These are phyloP conservation scores for Pythium vanterpoolii DNA, from an alignment of 352 stramenopile genomes.

Conservation along the genomic window DNA sequence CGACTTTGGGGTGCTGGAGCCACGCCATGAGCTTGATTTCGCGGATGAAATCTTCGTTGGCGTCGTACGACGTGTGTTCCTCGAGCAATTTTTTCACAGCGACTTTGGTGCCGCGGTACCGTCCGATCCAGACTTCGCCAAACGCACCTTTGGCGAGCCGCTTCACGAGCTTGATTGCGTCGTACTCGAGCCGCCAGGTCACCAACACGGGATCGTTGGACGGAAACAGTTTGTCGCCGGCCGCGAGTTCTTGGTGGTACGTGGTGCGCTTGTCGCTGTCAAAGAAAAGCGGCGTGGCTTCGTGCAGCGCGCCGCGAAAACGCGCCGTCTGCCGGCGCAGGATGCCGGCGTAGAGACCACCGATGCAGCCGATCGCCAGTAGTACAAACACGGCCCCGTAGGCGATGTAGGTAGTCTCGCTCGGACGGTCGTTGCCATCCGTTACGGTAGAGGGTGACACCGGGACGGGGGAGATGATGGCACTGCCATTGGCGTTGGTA, in stretches of 20 bases:
- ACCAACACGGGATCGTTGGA: constrained; percentile 70
- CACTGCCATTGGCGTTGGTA: constrained; percentile 14
- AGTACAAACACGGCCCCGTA: constrained; percentile 40
- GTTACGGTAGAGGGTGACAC: constrained; percentile 10
- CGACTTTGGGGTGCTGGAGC: constrained; percentile 64
- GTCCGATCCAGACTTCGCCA: constrained; percentile 70
- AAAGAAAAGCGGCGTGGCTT: constrained; percentile 71
- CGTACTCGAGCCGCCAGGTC: constrained; percentile 69
- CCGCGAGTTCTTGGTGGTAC: constrained; percentile 60
- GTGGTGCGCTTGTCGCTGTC: constrained; percentile 51
- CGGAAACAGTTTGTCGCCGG: constrained; percentile 59
- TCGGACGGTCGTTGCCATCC: constrained; percentile 9
- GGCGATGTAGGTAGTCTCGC: constrained; percentile 48
- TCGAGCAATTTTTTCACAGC: constrained; percentile 61
- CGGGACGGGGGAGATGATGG: background rate
- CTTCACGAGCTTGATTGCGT: constrained; percentile 56
- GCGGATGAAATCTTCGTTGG: constrained; percentile 59
- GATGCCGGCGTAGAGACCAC: constrained; percentile 44
- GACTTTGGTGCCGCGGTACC: constrained; percentile 53
- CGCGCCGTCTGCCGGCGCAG: constrained; percentile 31
- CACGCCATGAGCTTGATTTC: constrained; percentile 74
- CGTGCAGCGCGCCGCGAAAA: constrained; percentile 52
- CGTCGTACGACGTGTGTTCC: constrained; percentile 34
- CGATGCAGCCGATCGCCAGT: constrained; percentile 34
- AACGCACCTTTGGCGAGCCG: constrained; percentile 68